phyloP scores from a whole-genome alignment of 129 eudicot species.

The Erigeron canadensis region DNA sequence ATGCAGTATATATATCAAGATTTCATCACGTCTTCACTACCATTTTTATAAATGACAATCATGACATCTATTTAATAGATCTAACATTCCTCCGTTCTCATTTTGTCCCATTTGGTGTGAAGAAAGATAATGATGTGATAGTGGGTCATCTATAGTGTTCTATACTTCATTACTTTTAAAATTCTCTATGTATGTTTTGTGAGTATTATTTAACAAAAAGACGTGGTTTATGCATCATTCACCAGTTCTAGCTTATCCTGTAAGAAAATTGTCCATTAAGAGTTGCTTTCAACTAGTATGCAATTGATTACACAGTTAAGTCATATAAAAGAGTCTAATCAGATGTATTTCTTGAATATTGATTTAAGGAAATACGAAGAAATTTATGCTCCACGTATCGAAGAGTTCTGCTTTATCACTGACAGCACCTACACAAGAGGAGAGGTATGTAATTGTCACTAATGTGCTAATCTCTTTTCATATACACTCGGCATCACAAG shows the following conservation, averaged over 20 bases:
- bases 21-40: no score
- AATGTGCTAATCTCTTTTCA: background rate
- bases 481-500: background rate
- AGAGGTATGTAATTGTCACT: slow-evolving; percentile 53
- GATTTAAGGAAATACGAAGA: slow-evolving; percentile 79
- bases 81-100: no score
- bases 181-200: background rate
- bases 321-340: slow-evolving; percentile 21
- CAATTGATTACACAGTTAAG: slow-evolving; percentile 7
- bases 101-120: no score
- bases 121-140: no score
- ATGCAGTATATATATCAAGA: background rate
- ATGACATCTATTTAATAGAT: no score
- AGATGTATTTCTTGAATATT: slow-evolving; percentile 21
- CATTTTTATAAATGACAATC: background rate
- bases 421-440: slow-evolving; percentile 79
- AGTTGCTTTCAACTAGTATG: background rate
- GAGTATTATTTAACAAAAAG: background rate
- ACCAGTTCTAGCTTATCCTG: background rate
- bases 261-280: background rate
- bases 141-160: no score
- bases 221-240: background rate
- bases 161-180: background rate
- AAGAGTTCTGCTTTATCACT: slow-evolving; percentile 87
- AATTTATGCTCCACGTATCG: slow-evolving; percentile 79